phyloP scores from a whole-genome alignment of 2,329 filamentous ascomycete genomes.

The Aspergillus niger region DNA sequence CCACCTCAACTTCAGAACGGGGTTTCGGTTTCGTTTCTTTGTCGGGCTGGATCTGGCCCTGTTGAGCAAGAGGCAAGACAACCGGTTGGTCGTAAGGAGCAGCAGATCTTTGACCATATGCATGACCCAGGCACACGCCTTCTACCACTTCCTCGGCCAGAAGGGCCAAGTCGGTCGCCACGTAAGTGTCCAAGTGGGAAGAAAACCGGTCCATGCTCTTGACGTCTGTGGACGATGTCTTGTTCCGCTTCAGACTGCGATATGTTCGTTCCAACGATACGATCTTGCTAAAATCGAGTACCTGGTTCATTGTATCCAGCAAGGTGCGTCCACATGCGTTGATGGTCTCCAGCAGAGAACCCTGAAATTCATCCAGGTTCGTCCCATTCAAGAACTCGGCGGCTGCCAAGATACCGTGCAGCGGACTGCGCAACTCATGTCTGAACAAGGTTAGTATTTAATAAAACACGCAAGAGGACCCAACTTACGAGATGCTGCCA shows the following conservation, averaged over 20 bases:
- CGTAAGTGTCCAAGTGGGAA: conserved; percentile 36
- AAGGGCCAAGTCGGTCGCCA: conserved; percentile 46
- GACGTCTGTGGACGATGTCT: conserved; percentile 29
- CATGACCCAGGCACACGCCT: conserved; percentile 55
- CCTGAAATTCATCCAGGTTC: conserved; percentile 43
- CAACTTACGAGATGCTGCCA: conserved; percentile 42
- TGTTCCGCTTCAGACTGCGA: conserved; percentile 35
- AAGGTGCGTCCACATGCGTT: conserved; percentile 46
- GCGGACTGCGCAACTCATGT: conserved; percentile 47
- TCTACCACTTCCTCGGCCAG: conserved; percentile 58
- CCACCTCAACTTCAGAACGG: conserved; percentile 45
- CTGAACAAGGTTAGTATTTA: conserved; percentile 11
- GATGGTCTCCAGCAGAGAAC: conserved; percentile 42
- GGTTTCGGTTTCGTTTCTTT: conserved; percentile 7
- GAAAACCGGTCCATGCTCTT: conserved; percentile 35
- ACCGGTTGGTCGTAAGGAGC: conserved; percentile 29
- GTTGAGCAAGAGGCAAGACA: conserved; percentile 18
- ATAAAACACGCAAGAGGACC: neutral
- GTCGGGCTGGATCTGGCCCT: neutral
- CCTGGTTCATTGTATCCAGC: conserved; percentile 48
- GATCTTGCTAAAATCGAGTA: conserved; percentile 57
- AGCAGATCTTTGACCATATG: conserved; percentile 37
- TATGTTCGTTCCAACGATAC: conserved; percentile 41
- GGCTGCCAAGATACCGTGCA: conserved; percentile 47
- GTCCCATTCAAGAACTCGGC: conserved; percentile 46